Conservation (phyloP, 1,284 basidiomycete genomes). For the Sporisorium exsertum region DNA sequence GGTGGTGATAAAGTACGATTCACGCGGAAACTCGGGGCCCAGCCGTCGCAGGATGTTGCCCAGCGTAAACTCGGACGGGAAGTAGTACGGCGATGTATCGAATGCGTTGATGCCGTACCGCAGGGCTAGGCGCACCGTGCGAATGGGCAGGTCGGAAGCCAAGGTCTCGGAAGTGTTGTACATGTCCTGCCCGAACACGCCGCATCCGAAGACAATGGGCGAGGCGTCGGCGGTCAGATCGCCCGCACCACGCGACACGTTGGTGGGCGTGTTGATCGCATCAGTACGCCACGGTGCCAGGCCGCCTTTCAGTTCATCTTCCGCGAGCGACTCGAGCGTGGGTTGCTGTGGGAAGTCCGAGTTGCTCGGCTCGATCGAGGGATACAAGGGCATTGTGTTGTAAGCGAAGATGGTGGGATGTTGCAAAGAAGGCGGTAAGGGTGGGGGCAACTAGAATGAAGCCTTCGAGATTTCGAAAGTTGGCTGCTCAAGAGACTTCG, state of each 20-base stretch:
- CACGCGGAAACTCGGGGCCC: constrained; percentile 58
- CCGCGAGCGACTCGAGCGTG: constrained; percentile 24
- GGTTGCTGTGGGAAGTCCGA: constrained; percentile 43
- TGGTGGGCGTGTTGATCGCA: constrained; percentile 24
- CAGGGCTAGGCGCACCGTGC: constrained; percentile 74
- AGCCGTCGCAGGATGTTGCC: constrained; percentile 73
- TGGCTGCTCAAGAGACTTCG: background rate
- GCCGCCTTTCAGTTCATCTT: constrained; percentile 39
- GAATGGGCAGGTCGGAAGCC: constrained; percentile 48
- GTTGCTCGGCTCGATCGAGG: constrained; percentile 41
- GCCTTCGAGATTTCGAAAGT: background rate
- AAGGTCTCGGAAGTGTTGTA: constrained; percentile 57
- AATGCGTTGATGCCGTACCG: constrained; percentile 88
- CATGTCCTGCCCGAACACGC: constrained; percentile 64
- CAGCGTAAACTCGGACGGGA: constrained; percentile 87
- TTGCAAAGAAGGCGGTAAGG: background rate
- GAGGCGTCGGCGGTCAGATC: constrained; percentile 40
- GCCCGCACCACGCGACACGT: constrained; percentile 12
- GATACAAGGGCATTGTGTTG: constrained; percentile 46
- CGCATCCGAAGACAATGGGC: constrained; percentile 64
- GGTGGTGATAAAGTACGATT: constrained; percentile 75
- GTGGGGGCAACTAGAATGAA: background rate
- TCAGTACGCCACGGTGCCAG: constrained; percentile 39
- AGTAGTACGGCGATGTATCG: constrained; percentile 85
- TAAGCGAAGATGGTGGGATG: background rate